Percentiles rank a stretch among this genome's conserved stretches.
phyloP scores from a whole-genome alignment of 768 basidiomycete species.

The Pleurotus tuber-regium region DNA sequence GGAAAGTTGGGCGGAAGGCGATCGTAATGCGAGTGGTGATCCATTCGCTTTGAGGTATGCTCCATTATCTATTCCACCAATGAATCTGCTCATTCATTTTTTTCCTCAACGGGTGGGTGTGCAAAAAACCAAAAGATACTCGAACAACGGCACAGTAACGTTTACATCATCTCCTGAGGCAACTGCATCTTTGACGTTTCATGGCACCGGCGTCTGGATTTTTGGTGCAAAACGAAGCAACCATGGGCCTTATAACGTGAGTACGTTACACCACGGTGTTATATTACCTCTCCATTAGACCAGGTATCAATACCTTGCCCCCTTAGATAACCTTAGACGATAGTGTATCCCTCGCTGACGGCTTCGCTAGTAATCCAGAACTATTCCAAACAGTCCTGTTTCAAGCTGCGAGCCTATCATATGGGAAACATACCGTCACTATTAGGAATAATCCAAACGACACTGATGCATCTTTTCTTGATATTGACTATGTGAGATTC shows the following conservation, averaged over 20 bases:
- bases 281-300: too few species aligned
- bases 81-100: conserved; percentile 9
- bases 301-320: background rate
- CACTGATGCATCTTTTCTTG: conserved; percentile 25
- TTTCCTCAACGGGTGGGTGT: too few species aligned
- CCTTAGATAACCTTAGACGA: conserved; percentile 36
- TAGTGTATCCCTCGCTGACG: conserved; percentile 24
- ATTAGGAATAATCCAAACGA: conserved; percentile 26
- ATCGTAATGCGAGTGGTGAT: conserved; percentile 15
- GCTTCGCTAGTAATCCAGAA: conserved; percentile 21
- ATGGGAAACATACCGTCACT: conserved; percentile 35
- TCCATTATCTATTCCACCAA: background rate
- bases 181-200: conserved; percentile 39
- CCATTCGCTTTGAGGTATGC: conserved; percentile 6
- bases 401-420: conserved; percentile 26
- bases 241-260: conserved; percentile 38
- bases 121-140: conserved; percentile 1
- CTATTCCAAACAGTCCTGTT: conserved; percentile 43
- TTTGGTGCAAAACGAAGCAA: conserved; percentile 49
- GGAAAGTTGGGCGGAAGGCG: conserved; percentile 19
- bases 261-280: background rate
- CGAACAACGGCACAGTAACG: conserved; percentile 29
- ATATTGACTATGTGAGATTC: conserved; percentile 46
- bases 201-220: conserved; percentile 46
- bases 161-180: conserved; percentile 33